Evolutionary conservation across 306 rosid genomes (phyloP), one percentile per base, ranked within the genome.

Genomic region (Fagus crenata): DNA sequence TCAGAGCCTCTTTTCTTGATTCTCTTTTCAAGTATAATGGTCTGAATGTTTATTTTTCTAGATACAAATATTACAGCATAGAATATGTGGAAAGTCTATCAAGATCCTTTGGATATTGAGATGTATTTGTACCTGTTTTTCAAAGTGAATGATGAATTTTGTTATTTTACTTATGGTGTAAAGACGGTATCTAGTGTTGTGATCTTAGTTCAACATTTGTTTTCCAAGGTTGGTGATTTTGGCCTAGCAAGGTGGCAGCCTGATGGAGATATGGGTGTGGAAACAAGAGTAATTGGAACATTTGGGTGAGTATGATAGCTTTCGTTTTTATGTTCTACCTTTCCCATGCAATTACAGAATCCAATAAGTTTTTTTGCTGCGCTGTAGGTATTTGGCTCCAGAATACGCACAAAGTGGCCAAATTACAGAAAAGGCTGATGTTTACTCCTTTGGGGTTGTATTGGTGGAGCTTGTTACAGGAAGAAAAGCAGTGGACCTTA

Each of bases 181-280:
- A 49, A 8, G 14, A 54, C 54, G 54, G 76, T 83, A 64, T 63
- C 56, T 61, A 60, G 64, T 72, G 36, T 6, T 18, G 46, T 73
- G 53, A 72, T 67, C 46, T 75, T 61, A 63, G 63, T 79, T 74
- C 56, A 82, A 77, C 39, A 46, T 33, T 51, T 77, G 69, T 74
- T 77, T 69, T 82, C 58, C 67, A 35, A 96, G 99, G 98, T 96
- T 80, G 99, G 99, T 69, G 99, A 96, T 84, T 96, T 96, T 81
- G 99, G 99, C 63, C 87, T 96, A 9, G 99, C 99, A 33, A 90
- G 99, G 87, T 96, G 99, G 99, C 99, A 96, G 83, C 99, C 99
- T 6, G 99, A 96, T 73, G 99, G 98, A 72, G 99, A 92, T 74
- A 83, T 86, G 0, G 99, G 98, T 67, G 98, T 96, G 73, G 99